Conservation (phyloP, 768 basidiomycete genomes). For the Hygrophoropsis aurantiaca region DNA sequence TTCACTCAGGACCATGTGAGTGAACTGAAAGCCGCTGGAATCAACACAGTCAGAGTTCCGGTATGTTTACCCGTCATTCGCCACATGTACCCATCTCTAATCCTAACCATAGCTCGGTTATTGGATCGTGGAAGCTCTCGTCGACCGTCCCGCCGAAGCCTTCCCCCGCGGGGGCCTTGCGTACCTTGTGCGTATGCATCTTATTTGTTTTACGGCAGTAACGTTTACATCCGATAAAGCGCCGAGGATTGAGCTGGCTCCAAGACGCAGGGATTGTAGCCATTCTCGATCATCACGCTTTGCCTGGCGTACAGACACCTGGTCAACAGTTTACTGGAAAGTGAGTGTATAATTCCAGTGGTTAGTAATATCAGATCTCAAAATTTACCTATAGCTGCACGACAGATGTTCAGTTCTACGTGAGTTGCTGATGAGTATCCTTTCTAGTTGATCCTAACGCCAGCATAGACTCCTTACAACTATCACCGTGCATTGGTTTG, state of each 20-base stretch:
- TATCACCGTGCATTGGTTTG: slow-evolving; percentile 77
- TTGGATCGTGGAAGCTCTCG: slow-evolving; percentile 77
- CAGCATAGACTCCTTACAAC: slow-evolving; percentile 59
- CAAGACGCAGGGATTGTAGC: slow-evolving; percentile 60
- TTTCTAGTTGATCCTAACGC: background rate
- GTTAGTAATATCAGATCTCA: background rate
- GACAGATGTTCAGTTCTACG: slow-evolving; percentile 69
- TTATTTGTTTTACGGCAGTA: no score
- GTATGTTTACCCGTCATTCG: slow-evolving; percentile 37
- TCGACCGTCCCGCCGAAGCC: slow-evolving; percentile 57
- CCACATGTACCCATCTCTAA: background rate
- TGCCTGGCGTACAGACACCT: slow-evolving; percentile 66
- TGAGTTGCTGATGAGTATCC: slow-evolving; percentile 26
- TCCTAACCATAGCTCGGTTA: slow-evolving; percentile 59
- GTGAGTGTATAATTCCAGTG: slow-evolving; percentile 31
- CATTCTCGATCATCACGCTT: slow-evolving; percentile 70
- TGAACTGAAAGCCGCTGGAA: slow-evolving; percentile 49
- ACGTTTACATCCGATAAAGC: slow-evolving; percentile 34
- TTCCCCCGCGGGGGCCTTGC: slow-evolving; percentile 70
- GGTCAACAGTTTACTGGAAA: slow-evolving; percentile 68
- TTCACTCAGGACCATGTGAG: slow-evolving; percentile 65
- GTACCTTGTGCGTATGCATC: slow-evolving; percentile 49
- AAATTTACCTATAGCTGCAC: slow-evolving; percentile 52
- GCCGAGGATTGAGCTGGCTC: slow-evolving; percentile 61
- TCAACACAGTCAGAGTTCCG: slow-evolving; percentile 79